Evolutionary conservation across 2,329 filamentous ascomycete genomes (phyloP).

Genomic region (Fusarium musae): DNA sequence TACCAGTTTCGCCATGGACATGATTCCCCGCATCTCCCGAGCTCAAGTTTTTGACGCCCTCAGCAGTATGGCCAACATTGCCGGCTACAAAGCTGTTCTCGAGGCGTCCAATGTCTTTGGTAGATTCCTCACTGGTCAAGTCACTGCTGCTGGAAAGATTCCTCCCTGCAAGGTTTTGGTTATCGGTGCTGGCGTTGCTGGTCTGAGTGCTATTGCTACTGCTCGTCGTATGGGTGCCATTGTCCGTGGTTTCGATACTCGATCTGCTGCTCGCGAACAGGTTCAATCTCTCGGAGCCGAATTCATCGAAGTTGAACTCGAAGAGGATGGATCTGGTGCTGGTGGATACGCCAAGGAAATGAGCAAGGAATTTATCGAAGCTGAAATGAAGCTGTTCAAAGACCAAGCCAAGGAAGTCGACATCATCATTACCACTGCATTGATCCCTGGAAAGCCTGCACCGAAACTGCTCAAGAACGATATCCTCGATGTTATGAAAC

Average conservation of each 20-base stretch:
- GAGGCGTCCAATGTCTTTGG: constrained; percentile 92
- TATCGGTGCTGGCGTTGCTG: constrained; percentile 90
- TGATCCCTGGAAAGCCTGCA: constrained; percentile 86
- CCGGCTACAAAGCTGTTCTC: constrained; percentile 90
- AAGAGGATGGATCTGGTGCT: constrained; percentile 85
- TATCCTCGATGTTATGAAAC: constrained; percentile 87
- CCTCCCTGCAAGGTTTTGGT: constrained; percentile 91
- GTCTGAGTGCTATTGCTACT: constrained; percentile 87
- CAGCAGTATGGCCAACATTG: constrained; percentile 94
- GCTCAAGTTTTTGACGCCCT: constrained; percentile 90
- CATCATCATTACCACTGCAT: constrained; percentile 91
- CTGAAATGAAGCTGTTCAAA: constrained; percentile 92
- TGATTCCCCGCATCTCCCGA: constrained; percentile 89
- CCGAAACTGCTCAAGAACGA: constrained; percentile 85
- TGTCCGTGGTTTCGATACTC: constrained; percentile 90
- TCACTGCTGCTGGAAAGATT: constrained; percentile 90
- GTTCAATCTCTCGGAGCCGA: constrained; percentile 91
- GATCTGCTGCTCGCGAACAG: constrained; percentile 86
- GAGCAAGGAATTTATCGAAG: constrained; percentile 92
- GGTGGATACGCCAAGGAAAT: constrained; percentile 94
- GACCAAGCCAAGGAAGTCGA: constrained; percentile 89
- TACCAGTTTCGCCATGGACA: constrained; percentile 90
- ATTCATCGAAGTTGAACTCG: constrained; percentile 85
- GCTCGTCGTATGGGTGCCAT: constrained; percentile 88
- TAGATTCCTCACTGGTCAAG: constrained; percentile 87